phyloP scores from a whole-genome alignment of 106 monocot species.

The Chionographis japonica region DNA sequence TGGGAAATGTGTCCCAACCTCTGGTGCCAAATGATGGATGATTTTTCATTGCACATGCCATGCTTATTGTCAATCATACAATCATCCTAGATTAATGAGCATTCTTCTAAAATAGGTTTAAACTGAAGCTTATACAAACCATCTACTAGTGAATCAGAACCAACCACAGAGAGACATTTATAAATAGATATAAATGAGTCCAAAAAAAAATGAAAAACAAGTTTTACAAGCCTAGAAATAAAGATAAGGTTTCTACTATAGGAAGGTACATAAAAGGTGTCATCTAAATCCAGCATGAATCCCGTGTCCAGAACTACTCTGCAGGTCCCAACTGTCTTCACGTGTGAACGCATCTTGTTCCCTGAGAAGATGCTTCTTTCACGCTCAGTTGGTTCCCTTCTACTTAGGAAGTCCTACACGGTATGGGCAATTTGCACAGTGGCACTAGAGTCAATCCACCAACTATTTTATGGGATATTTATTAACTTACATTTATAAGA shows the following conservation, averaged over 20 bases:
- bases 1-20: background rate
- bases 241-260: conserved; percentile 1
- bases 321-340: background rate
- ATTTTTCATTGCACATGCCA: too few relatives aligned
- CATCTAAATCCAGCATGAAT: background rate
- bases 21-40: too few relatives aligned
- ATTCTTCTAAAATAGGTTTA: too few relatives aligned
- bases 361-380: background rate
- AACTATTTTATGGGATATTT: background rate
- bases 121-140: background rate
- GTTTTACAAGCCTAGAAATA: background rate
- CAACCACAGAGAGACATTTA: background rate
- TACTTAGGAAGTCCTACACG: background rate
- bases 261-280: conserved; percentile 1
- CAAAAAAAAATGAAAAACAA: background rate
- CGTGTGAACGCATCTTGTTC: conserved; percentile 3
- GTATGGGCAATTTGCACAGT: background rate
- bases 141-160: background rate
- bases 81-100: too few relatives aligned
- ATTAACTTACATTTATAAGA: too few relatives aligned
- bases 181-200: background rate
- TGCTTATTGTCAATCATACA: too few relatives aligned
- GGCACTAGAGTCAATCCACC: conserved; percentile 1
- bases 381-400: background rate
- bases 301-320: background rate